Evolutionary conservation across 371 early-diverging fungal species (phyloP).

Genomic region (Dentiscutata heterogama): DNA sequence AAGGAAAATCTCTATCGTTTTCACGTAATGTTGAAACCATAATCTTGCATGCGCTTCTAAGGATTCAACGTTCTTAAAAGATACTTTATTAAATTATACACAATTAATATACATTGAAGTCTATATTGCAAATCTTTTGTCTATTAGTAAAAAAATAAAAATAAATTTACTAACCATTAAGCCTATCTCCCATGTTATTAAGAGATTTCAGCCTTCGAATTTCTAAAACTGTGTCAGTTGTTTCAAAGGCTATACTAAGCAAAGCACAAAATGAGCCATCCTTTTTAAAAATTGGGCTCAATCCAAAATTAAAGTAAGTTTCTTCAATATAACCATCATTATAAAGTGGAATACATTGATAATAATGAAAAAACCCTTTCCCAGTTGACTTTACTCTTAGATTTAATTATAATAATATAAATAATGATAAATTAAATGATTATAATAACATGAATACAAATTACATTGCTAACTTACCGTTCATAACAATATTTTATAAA

Average conservation of each 20-base stretch:
- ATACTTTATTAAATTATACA: conserved; percentile 35
- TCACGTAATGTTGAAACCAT: conserved; percentile 40
- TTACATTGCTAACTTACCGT: no score
- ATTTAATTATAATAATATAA: no score
- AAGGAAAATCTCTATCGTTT: conserved; percentile 52
- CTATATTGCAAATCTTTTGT: no score
- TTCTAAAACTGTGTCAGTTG: conserved; percentile 23
- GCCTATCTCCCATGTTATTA: not conserved
- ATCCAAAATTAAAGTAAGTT: conserved; percentile 7
- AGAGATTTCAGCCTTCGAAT: conserved; percentile 15
- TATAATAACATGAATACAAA: not conserved
- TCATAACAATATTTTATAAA: not conserved
- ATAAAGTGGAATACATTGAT: not conserved
- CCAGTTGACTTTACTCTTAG: conserved; percentile 20
- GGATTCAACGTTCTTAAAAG: not conserved
- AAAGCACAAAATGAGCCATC: conserved; percentile 21
- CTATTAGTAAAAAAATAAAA: not conserved
- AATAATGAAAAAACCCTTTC: conserved; percentile 35
- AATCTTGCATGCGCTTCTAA: conserved; percentile 14
- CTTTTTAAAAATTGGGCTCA: conserved; percentile 31
- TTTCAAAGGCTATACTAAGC: conserved; percentile 6
- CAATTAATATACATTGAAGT: not conserved
- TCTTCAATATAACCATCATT: conserved; percentile 9
- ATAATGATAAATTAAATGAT: not conserved
- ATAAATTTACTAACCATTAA: conserved; percentile 1